Conservation (phyloP, 306 rosid genomes). For the Senna tora region DNA sequence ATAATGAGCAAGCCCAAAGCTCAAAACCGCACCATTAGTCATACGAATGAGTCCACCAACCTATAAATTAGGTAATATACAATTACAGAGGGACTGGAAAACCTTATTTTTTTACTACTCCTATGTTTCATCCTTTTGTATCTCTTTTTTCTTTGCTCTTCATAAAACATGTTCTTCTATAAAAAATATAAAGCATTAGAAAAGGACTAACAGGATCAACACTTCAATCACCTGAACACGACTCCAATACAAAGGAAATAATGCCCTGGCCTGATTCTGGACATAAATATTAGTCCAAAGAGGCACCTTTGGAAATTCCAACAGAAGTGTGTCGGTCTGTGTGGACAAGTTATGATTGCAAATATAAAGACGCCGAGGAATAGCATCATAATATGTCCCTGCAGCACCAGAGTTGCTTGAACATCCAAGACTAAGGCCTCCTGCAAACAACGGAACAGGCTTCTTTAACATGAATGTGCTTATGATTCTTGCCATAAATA, state of each 20-base stretch:
- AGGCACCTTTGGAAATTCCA: constrained; percentile 88
- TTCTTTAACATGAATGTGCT: constrained; percentile 10
- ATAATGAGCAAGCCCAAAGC: constrained; percentile 93
- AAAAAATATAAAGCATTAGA: constrained; percentile 17
- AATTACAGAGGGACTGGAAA: neutral
- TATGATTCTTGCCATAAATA: constrained; percentile 25
- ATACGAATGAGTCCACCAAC: constrained; percentile 90
- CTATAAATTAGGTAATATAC: constrained; percentile 44
- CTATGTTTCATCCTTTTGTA: neutral
- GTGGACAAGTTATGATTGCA: constrained; percentile 85
- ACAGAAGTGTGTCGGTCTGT: constrained; percentile 82
- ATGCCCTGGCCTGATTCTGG: constrained; percentile 89
- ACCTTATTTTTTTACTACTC: neutral
- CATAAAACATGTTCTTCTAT: neutral
- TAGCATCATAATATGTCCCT: constrained; percentile 93
- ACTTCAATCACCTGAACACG: constrained; percentile 85
- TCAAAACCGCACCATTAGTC: constrained; percentile 68
- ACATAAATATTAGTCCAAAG: constrained; percentile 95
- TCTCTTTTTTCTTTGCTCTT: constrained; percentile 12
- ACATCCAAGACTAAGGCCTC: constrained; percentile 92
- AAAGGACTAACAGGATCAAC: constrained; percentile 25
- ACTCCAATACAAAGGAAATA: constrained; percentile 96
- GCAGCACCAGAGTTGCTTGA: constrained; percentile 90
- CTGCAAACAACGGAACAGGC: constrained; percentile 50
- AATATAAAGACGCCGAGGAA: constrained; percentile 84